A percentile compares a stretch with the other conserved stretches of the same genome.
These are phyloP conservation scores for Chaetomium sp. DNA, from an alignment of 2,329 filamentous ascomycete genomes.

Conservation along the genomic window DNA sequence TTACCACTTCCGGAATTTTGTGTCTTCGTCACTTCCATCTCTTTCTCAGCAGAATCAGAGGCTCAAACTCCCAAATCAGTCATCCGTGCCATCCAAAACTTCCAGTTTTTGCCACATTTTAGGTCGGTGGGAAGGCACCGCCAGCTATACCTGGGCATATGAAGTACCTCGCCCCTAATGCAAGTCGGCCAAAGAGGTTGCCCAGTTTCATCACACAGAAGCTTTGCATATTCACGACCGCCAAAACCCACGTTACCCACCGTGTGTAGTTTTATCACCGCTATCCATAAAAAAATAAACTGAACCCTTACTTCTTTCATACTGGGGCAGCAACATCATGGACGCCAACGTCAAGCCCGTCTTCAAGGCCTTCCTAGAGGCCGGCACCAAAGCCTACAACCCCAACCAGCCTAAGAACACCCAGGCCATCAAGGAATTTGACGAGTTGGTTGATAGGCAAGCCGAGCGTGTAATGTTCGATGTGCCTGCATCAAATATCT, in stretches of 20 bases:
- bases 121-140: background rate
- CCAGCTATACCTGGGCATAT: background rate
- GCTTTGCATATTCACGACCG: background rate
- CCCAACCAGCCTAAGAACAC: slow-evolving; percentile 41
- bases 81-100: background rate
- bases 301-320: background rate
- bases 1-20: background rate
- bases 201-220: background rate
- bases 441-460: slow-evolving; percentile 54
- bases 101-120: background rate
- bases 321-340: background rate
- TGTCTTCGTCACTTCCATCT: background rate
- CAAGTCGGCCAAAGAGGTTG: background rate
- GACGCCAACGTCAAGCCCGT: slow-evolving; percentile 44
- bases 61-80: too few relatives aligned
- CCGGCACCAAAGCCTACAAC: slow-evolving; percentile 53
- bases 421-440: slow-evolving; percentile 46
- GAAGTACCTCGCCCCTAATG: background rate
- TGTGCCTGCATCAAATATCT: slow-evolving; percentile 14
- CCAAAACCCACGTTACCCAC: too few relatives aligned
- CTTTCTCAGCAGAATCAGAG: too few relatives aligned
- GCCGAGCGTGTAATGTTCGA: slow-evolving; percentile 22
- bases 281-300: background rate
- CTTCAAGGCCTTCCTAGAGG: slow-evolving; percentile 48
- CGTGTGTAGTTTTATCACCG: background rate